Conservation (phyloP, 2,329 filamentous ascomycete species). For the Stylonectria norvegica region DNA sequence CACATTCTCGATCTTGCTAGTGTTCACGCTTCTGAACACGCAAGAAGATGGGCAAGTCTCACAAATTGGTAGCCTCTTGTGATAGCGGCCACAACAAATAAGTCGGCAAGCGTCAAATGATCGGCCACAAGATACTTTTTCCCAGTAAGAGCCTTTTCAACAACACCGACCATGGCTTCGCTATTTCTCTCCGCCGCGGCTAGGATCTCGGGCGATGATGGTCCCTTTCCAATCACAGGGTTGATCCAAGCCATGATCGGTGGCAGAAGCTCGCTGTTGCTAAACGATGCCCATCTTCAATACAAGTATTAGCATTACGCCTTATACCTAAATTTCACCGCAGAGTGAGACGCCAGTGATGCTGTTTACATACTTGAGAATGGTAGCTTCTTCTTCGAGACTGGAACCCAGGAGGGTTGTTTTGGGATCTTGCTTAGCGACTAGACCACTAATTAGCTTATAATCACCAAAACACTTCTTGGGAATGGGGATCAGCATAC, state of each 20-base stretch:
- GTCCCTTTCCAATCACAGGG: conserved; percentile 8
- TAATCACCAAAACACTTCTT: neutral
- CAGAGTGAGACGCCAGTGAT: neutral
- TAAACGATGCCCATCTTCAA: conserved; percentile 7
- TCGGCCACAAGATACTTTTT: conserved; percentile 8
- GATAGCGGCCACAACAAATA: conserved; percentile 10
- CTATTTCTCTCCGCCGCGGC: conserved; percentile 7
- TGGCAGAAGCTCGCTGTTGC: conserved; percentile 8
- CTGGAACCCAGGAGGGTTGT: conserved; percentile 6
- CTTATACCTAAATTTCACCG: too few relatives aligned
- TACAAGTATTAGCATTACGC: too few relatives aligned
- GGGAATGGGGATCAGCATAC: neutral
- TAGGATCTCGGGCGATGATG: conserved; percentile 8
- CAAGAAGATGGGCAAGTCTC: neutral
- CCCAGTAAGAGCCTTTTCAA: conserved; percentile 7
- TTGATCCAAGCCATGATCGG: conserved; percentile 14
- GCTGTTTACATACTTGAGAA: conserved; percentile 3
- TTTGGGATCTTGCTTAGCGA: conserved; percentile 12
- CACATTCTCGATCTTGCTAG: too few relatives aligned
- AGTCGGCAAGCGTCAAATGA: conserved; percentile 7
- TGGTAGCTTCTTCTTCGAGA: conserved; percentile 9
- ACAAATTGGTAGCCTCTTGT: conserved; percentile 10
- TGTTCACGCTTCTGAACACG: neutral
- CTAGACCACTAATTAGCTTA: neutral
- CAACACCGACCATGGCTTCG: conserved; percentile 8